These are phyloP conservation scores for Centaurea solstitialis DNA, from an alignment of 129 eudicot genomes.

Conservation along the genomic window DNA sequence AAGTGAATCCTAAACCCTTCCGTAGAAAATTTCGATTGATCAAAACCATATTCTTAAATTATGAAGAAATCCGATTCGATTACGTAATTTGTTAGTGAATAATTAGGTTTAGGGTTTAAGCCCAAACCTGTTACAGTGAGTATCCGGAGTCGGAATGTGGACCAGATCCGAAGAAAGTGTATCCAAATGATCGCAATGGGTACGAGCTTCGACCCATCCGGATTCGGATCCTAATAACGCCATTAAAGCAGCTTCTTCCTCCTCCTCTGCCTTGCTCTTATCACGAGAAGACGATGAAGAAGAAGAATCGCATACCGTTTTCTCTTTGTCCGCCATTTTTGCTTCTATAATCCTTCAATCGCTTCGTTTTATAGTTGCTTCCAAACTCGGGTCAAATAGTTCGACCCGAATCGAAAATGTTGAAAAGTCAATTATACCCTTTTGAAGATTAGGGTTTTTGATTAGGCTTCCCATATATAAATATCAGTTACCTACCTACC, in stretches of 20 bases:
- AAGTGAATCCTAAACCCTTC: not conserved
- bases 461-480: constrained; percentile 7
- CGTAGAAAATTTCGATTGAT: not conserved
- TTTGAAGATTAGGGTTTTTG: constrained; percentile 29
- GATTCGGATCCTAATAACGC: constrained; percentile 44
- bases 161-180: constrained; percentile 60
- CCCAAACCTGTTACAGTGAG: constrained; percentile 78
- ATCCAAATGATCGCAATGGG: constrained; percentile 77
- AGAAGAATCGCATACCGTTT: constrained; percentile 28
- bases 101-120: constrained; percentile 21
- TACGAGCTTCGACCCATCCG: constrained; percentile 97
- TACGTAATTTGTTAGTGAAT: not conserved
- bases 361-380: not conserved
- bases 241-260: constrained; percentile 43
- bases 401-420: not conserved
- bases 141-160: constrained; percentile 83
- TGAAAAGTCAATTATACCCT: not conserved
- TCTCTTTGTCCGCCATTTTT: constrained; percentile 33
- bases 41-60: not conserved
- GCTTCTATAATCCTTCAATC: not conserved
- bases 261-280: constrained; percentile 18
- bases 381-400: not conserved
- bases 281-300: constrained; percentile 48
- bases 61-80: not conserved
- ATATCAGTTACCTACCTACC: not conserved